Evolutionary conservation across 2,329 filamentous ascomycete genomes (phyloP), one percentile per base, ranked within the genome.

Genomic region (Amphichorda felina): DNA sequence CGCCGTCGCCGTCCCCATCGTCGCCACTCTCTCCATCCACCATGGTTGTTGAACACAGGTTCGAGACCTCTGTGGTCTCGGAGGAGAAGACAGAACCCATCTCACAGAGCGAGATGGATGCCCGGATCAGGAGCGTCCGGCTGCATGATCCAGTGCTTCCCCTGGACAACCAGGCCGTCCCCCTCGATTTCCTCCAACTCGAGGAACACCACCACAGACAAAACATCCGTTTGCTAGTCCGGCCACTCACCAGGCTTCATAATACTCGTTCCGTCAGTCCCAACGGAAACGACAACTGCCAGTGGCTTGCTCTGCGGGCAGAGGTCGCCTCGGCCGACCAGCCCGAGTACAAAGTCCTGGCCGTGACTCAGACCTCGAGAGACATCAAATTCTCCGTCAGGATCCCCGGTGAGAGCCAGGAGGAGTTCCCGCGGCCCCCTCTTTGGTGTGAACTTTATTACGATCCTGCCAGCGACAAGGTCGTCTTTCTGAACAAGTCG

Each of bases 391-490:
- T 75, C 46, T 68, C 67, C 27, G 68, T 75, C 40, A 60, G 64
- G 34, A 70, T 75, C 38, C 72, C 70, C 4, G 61, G 62, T 13
- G 63, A 67, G 38, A 57, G 54, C 34, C 53, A 56, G 28, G 59
- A 65, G 38, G 59, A 60, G 30, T 55, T 51, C 8, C 50, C 56
- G 7, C 56, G 65, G 13, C 68, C 68, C 13, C 61, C 66, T 4
- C 45, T 75, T n/a, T 73, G 67, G 67, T 75, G 69, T 49, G 70
- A 75, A 49, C 56, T 76, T 25, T 75, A 74, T 45, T 75, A 75
- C 43, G 68, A 75, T 49, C 70, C 72, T 13, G 57, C 63, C 41
- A 73, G 70, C 53, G 71, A 75, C 48, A 66, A 68, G 49, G 63
- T 72, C 44, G 70, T 75, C 39, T 61, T 75, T 18, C 50, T 65